Evolutionary conservation across 495 filamentous ascomycete genomes (phyloP).

Genomic region (Penicillium riverlandense): DNA sequence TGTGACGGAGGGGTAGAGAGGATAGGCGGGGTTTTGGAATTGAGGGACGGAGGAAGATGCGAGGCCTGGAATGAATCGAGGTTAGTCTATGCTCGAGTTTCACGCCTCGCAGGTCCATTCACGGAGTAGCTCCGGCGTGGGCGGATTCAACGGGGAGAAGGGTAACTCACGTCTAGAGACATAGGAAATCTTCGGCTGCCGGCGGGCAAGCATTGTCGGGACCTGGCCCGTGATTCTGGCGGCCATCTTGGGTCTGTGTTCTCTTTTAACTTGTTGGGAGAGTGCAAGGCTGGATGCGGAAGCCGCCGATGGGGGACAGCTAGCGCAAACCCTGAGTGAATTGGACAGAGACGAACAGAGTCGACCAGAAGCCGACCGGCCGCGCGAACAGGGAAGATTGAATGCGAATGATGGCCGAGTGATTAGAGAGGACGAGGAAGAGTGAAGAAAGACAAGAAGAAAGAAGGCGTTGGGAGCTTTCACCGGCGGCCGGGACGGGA

Average conservation of each 20-base stretch:
- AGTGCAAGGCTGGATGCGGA: no score
- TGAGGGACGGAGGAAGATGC: constrained; percentile 34
- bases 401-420: no score
- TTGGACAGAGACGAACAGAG: constrained; percentile 16
- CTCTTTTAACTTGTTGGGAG: not conserved
- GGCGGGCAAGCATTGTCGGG: constrained; percentile 31
- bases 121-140: not conserved
- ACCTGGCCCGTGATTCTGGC: constrained; percentile 30
- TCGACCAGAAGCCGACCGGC: constrained; percentile 27
- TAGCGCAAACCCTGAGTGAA: constrained; percentile 8
- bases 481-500: constrained; percentile 40
- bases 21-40: constrained; percentile 63
- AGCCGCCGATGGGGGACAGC: no score
- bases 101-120: no score
- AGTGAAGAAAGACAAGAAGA: no score
- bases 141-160: not conserved
- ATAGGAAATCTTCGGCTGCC: constrained; percentile 26
- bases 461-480: constrained; percentile 26
- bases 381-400: no score
- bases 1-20: constrained; percentile 78
- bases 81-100: constrained; percentile 1
- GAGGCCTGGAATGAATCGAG: constrained; percentile 14
- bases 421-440: no score
- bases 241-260: constrained; percentile 26
- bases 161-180: constrained; percentile 34